Evolutionary conservation across 331 rosid species (phyloP), one percentile per base, ranked within the genome.

Genomic region (Telfairia occidentalis): DNA sequence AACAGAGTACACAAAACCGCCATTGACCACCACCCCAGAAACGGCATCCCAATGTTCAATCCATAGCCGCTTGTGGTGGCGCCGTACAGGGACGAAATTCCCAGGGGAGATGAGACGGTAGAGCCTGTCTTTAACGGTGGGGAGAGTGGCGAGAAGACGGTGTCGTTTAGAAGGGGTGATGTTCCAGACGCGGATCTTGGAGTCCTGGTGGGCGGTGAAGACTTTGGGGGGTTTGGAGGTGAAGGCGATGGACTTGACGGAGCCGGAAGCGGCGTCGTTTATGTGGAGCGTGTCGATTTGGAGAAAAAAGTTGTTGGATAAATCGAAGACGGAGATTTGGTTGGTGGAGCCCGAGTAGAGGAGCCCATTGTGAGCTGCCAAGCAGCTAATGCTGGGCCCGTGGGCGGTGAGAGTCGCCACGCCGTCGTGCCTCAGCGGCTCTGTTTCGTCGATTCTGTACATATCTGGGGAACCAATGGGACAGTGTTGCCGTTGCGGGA

Each of bases 151-250:
- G 5, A 85, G 58, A 0, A 87, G 80, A 46, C 84, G 87, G 79
- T 89, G 95, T 32, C 76, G 82, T 65, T 66, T 82, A 0, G 78
- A 58, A 1, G 79, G 34, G 0, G 87, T 76, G 24, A 79, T 78
- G 8, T 73, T 29, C 95, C 95, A 89, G 1, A 87, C 79, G 1
- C 95, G 88, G 21, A 87, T 87, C 78, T 89, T 89, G 40, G 84
- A 71, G 74, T 89, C 95, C 43, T 89, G 95, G 71, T 89, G 95
- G 0, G 91, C 95, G 5, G 91, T 87, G 87, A 87, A 85, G 78
- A 85, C 54, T 19, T 12, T 87, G 2, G 79, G 1, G 1, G 5
- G 9, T 1, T 0, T 64, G 49, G 42, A 54, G 23, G 6, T 9
- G 76, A 89, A 89, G 0, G 90, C 77, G 24, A 89, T 82, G 79